These are phyloP conservation scores for Colletotrichum nymphaeae DNA, from an alignment of 2,329 filamentous ascomycete genomes.

Conservation along the genomic window DNA sequence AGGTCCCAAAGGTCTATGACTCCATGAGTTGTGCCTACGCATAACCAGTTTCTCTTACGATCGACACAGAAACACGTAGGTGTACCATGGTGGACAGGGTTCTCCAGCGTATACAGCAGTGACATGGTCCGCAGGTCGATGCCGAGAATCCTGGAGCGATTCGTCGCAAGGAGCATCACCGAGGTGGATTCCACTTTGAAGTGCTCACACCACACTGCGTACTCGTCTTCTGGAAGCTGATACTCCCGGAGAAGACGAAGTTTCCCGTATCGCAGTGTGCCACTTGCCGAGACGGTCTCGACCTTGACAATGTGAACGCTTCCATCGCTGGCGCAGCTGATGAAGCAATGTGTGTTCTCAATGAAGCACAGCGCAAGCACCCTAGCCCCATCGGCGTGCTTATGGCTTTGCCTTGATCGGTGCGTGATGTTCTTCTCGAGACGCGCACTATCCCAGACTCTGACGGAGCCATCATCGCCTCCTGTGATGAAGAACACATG, in stretches of 20 bases:
- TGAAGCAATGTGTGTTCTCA: conserved; percentile 92
- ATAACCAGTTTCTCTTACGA: conserved; percentile 86
- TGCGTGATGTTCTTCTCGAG: conserved; percentile 93
- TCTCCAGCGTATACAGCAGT: conserved; percentile 82
- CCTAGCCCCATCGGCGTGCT: conserved; percentile 75
- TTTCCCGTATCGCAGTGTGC: conserved; percentile 80
- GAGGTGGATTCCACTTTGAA: conserved; percentile 86
- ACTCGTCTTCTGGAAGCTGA: conserved; percentile 78
- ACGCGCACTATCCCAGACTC: conserved; percentile 91
- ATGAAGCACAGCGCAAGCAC: conserved; percentile 90
- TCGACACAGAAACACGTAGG: conserved; percentile 94
- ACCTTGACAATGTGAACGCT: conserved; percentile 91
- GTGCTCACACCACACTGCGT: conserved; percentile 91
- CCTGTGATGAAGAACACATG: conserved; percentile 95
- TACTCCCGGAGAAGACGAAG: conserved; percentile 82
- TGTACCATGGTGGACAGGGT: conserved; percentile 90
- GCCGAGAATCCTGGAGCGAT: conserved; percentile 83
- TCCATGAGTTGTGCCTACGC: conserved; percentile 92
- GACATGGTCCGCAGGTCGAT: conserved; percentile 91
- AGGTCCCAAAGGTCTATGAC: conserved; percentile 96
- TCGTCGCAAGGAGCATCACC: conserved; percentile 88
- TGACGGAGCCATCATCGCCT: conserved; percentile 90
- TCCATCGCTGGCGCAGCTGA: conserved; percentile 90
- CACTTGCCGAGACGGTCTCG: conserved; percentile 59
- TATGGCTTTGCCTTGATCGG: conserved; percentile 87